phyloP scores from a whole-genome alignment of 129 eudicot species.

The Centrapalus pauciflorus region DNA sequence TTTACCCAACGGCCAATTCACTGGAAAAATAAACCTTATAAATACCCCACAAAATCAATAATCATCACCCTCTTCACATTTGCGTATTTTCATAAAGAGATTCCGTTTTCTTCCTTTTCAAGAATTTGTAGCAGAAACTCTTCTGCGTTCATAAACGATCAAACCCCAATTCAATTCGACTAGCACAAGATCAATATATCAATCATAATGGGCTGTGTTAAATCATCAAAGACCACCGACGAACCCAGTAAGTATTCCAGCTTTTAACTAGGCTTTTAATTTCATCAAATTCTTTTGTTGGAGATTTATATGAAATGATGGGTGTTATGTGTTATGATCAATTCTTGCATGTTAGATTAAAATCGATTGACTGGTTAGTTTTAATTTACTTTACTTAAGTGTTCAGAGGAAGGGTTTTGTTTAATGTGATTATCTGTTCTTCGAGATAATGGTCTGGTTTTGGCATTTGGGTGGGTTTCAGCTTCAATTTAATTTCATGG shows the following conservation, averaged over 20 bases:
- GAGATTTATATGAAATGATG: no score
- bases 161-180: neutral
- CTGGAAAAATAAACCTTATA: no score
- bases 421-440: no score
- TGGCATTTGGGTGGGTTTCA: neutral
- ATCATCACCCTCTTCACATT: no score
- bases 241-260: neutral
- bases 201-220: slow-evolving; percentile 7
- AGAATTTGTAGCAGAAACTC: neutral
- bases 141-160: neutral
- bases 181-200: neutral
- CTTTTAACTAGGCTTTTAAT: no score
- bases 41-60: no score
- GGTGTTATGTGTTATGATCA: neutral
- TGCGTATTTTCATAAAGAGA: no score
- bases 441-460: no score
- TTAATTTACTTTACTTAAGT: no score
- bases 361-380: neutral
- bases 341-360: neutral
- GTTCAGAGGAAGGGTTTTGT: neutral
- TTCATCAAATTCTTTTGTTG: no score
- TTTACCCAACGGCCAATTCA: no score
- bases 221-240: neutral
- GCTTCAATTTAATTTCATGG: neutral
- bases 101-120: no score